Conservation (phyloP, 805 yeast genomes). For the Cyberlindnera veronae region DNA sequence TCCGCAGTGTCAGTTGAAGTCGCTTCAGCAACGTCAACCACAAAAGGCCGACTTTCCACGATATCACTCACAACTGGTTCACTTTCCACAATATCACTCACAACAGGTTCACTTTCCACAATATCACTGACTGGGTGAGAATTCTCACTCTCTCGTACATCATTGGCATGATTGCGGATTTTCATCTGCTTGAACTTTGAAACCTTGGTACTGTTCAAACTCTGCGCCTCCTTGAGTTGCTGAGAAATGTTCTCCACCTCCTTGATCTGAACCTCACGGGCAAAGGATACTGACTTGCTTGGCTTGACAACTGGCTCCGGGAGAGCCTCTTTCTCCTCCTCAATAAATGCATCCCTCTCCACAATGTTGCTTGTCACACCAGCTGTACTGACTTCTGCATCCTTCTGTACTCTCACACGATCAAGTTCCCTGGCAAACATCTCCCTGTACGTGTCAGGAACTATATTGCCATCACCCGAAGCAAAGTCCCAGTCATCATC, state of each 20-base stretch:
- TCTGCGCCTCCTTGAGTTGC: constrained; percentile 36
- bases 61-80: constrained; percentile 4
- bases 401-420: constrained; percentile 16
- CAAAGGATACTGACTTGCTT: constrained; percentile 53
- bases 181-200: constrained; percentile 26
- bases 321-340: background rate
- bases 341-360: background rate
- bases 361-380: background rate
- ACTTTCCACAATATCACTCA: constrained; percentile 8
- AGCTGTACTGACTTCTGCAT: background rate
- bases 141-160: background rate
- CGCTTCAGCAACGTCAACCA: constrained; percentile 8
- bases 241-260: constrained; percentile 57
- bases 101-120: constrained; percentile 7
- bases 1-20: background rate
- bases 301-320: constrained; percentile 1
- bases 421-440: constrained; percentile 23
- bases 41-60: background rate
- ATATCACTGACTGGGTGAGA: constrained; percentile 4
- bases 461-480: constrained; percentile 9
- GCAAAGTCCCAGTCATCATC: constrained; percentile 23
- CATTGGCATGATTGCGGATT: background rate
- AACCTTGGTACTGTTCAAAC: constrained; percentile 16
- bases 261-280: constrained; percentile 49
- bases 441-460: constrained; percentile 22